Conservation (phyloP, 495 filamentous ascomycete species). For the Aspergillus haitiensis region DNA sequence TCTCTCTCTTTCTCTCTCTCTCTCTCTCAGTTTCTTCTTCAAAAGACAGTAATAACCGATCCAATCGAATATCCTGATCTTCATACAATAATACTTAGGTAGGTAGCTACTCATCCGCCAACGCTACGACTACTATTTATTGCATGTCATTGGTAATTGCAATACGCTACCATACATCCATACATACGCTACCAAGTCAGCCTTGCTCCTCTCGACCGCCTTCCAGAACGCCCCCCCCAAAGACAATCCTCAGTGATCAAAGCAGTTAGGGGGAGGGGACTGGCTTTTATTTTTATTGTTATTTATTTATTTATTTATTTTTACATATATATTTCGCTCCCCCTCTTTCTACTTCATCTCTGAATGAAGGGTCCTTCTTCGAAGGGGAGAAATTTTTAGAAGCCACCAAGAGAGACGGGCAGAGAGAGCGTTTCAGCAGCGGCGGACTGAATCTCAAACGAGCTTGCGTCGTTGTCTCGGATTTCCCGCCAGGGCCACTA, state of each 20-base stretch:
- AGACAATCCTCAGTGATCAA: constrained; percentile 13
- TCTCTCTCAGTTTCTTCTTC: background rate
- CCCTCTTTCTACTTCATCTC: constrained; percentile 8
- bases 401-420: no score
- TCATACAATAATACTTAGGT: background rate
- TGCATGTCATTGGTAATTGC: constrained; percentile 4
- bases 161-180: background rate
- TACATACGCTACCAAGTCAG: constrained; percentile 14
- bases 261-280: constrained; percentile 26
- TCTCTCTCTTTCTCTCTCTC: background rate
- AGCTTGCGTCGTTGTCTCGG: no score
- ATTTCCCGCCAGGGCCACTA: no score
- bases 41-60: no score
- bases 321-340: constrained; percentile 14
- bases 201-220: constrained; percentile 26
- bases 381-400: no score
- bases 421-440: no score
- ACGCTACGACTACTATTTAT: background rate
- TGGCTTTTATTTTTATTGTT: constrained; percentile 7
- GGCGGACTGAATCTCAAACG: no score
- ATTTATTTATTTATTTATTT: constrained; percentile 4
- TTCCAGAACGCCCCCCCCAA: constrained; percentile 27
- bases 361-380: background rate
- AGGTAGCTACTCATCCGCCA: background rate
- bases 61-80: no score